Percentiles rank a stretch among this genome's conserved stretches.
Evolutionary conservation across 306 rosid species (phyloP).

Genomic region (Acacia confusa): DNA sequence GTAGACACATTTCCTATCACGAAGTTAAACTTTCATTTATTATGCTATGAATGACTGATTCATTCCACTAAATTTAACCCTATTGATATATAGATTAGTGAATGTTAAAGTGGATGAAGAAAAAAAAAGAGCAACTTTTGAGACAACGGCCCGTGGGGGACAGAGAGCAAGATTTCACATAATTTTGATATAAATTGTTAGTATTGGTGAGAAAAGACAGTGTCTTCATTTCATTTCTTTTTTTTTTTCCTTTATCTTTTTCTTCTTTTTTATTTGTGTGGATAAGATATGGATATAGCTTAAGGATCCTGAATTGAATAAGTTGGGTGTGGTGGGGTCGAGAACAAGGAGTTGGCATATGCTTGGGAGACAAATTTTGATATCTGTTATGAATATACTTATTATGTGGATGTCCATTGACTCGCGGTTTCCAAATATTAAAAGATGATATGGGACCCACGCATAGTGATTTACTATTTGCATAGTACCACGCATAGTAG

Average conservation of each 20-base stretch:
- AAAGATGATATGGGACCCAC: too few species aligned
- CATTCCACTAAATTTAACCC: too few species aligned
- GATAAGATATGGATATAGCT: not conserved
- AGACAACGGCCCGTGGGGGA: conserved; percentile 13
- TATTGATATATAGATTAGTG: not conserved
- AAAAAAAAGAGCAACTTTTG: not conserved
- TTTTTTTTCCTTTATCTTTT: not conserved
- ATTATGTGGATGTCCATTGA: too few species aligned
- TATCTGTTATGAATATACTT: too few species aligned
- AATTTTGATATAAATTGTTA: not conserved
- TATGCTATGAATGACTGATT: too few species aligned
- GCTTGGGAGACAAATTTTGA: not conserved
- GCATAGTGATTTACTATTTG: too few species aligned
- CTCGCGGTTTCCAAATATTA: too few species aligned
- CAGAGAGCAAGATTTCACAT: conserved; percentile 7
- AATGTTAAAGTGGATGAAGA: not conserved
- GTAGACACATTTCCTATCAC: too few species aligned
- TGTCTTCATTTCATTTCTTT: not conserved
- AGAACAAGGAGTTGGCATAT: not conserved
- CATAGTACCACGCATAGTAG: too few species aligned
- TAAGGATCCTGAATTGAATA: not conserved
- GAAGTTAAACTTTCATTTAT: too few species aligned
- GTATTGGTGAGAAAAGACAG: not conserved
- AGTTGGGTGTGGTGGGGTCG: not conserved
- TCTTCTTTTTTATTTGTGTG: not conserved